phyloP scores from a whole-genome alignment of 257 asterid genomes.

The Coffea eugenioides region DNA sequence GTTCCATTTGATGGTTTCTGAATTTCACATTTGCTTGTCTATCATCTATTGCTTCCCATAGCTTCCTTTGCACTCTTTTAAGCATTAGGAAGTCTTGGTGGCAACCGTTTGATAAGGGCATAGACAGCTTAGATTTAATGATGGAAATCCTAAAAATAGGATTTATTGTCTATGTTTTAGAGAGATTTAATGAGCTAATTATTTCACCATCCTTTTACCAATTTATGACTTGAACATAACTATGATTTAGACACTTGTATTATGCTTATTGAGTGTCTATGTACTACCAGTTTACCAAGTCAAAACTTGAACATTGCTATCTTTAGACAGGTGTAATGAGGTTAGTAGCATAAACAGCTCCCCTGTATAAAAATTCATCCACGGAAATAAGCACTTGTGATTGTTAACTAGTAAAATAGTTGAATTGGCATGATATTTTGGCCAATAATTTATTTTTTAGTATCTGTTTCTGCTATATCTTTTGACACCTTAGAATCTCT shows the following conservation, averaged over 20 bases:
- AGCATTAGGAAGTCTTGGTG: background rate
- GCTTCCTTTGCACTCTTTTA: background rate
- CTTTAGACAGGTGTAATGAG: background rate
- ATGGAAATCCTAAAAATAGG: background rate
- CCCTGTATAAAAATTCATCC: background rate
- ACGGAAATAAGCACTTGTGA: background rate
- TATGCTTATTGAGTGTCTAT: background rate
- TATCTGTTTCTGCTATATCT: background rate
- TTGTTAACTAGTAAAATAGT: background rate
- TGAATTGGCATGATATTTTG: background rate
- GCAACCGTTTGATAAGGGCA: background rate
- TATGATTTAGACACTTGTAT: background rate
- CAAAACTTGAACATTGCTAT: background rate
- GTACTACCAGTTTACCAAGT: background rate
- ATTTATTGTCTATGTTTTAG: background rate
- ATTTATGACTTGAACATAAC: background rate
- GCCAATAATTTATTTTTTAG: background rate
- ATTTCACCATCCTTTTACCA: background rate
- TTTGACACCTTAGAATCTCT: background rate
- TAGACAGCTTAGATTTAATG: too few species aligned
- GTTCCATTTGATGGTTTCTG: background rate
- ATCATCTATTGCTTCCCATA: background rate
- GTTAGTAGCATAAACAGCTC: background rate
- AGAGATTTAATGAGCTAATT: background rate
- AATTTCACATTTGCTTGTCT: background rate